Evolutionary conservation across 257 asterid species (phyloP), one percentile per base, ranked within the genome.

Genomic region (Penstemon eatonii): DNA sequence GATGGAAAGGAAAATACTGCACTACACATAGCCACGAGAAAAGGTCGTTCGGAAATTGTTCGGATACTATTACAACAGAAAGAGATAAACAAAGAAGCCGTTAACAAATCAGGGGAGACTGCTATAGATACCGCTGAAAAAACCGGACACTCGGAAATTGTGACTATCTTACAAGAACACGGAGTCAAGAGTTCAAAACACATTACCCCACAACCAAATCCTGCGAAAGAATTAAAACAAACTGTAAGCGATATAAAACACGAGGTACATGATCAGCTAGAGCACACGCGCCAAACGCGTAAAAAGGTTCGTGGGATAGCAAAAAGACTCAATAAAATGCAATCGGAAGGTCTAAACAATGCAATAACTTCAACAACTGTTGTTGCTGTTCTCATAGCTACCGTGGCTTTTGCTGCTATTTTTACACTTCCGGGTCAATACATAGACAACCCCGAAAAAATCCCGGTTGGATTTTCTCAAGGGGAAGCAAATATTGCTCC

Each of bases 341-440:
- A 89, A 33, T 72, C 83, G 0, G 95, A 85, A 76, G 96, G 95
- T 18, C 86, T 89, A 3, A 89, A 89, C 78, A 87, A 89, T 0
- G 95, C 96, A 0, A 89, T 87, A 62, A 89, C 89, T 9, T 89
- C 95, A 50, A 85, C 96, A 0, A 89, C 96, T 0, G 83, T 89
- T n/a, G 96, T 84, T 0, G 92, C 95, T 0, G 90, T 89, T n/a
- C 84, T 89, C 15, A 89, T 89, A 3, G 96, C 96, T 41, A 89
- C 92, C 0, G 95, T 89, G 2, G 81, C 96, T 3, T 89, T 83
- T 57, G 95, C 96, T 0, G 95, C 96, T 73, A 89, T 89, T 69
- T 89, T 76, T 62, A 84, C 79, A 5, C 86, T 84, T 6, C 96
- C 95, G 2, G 95, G 91, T 11, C 92, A 87, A 63, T 87, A 85